Evolutionary conservation across 441 rosid species (phyloP).

Genomic region (Melastoma candidum): DNA sequence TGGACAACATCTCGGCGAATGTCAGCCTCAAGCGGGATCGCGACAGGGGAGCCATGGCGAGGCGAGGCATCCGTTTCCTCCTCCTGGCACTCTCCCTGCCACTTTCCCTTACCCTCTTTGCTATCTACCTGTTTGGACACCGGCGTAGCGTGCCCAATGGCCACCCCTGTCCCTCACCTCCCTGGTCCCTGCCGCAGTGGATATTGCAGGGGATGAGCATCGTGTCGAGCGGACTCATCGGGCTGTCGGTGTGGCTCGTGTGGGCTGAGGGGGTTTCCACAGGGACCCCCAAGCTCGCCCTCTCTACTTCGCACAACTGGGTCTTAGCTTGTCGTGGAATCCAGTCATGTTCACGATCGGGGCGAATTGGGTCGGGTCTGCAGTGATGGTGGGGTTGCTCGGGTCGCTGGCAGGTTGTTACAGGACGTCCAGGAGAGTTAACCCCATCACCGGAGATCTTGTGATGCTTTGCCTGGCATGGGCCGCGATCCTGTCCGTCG

Average conservation of each 20-base stretch:
- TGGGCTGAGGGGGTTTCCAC: conserved; percentile 93
- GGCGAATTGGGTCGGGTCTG: conserved; percentile 35
- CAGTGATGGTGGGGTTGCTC: conserved; percentile 27
- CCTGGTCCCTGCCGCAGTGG: conserved; percentile 63
- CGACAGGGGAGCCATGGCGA: conserved; percentile 43
- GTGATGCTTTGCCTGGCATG: conserved; percentile 65
- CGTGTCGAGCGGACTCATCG: conserved; percentile 47
- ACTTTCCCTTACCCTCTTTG: conserved; percentile 36
- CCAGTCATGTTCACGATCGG: conserved; percentile 38
- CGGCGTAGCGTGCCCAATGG: conserved; percentile 7
- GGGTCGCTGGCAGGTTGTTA: conserved; percentile 48
- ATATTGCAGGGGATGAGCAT: conserved; percentile 38
- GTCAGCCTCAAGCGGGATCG: background rate
- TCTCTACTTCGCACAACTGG: conserved; percentile 47
- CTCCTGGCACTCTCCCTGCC: conserved; percentile 54
- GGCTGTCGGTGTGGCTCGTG: conserved; percentile 74
- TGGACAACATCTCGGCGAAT: too few relatives aligned
- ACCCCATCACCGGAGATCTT: conserved; percentile 58
- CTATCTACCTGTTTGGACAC: conserved; percentile 41
- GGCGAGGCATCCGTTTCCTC: conserved; percentile 62
- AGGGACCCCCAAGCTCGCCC: conserved; percentile 34
- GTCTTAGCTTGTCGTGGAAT: conserved; percentile 42
- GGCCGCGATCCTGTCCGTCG: conserved; percentile 48
- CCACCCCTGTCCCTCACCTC: conserved; percentile 18
- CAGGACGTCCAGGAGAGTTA: conserved; percentile 35